Conservation (phyloP, 2,329 filamentous ascomycete species). For the Acarospora socialis region DNA sequence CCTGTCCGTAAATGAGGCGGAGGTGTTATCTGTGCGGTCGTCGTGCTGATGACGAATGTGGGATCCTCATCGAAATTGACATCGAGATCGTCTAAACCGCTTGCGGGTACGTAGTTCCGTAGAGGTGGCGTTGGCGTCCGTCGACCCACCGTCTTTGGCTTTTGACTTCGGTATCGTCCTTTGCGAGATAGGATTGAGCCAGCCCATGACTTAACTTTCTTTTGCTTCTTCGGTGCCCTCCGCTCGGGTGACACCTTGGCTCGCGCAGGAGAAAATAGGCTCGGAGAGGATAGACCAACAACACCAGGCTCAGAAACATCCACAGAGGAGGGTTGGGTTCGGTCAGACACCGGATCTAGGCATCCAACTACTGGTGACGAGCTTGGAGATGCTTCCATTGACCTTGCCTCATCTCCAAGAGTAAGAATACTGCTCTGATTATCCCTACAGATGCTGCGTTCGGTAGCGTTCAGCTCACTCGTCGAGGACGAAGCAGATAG, state of each 20-base stretch:
- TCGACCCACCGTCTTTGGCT: constrained; percentile 25
- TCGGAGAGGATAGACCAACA: too few relatives aligned
- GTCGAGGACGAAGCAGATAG: too few relatives aligned
- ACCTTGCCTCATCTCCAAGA: too few relatives aligned
- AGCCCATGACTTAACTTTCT: constrained; percentile 56
- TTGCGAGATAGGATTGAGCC: constrained; percentile 37
- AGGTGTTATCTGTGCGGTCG: constrained; percentile 11
- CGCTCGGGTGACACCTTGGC: constrained; percentile 20
- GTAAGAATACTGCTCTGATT: too few relatives aligned
- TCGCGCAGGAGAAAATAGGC: constrained; percentile 8
- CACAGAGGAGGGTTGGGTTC: too few relatives aligned
- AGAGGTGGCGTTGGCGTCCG: constrained; percentile 32
- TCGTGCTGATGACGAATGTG: constrained; percentile 32
- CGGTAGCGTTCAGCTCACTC: too few relatives aligned
- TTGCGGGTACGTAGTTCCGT: constrained; percentile 23
- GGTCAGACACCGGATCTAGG: too few relatives aligned
- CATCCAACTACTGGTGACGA: too few relatives aligned
- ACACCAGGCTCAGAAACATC: too few relatives aligned
- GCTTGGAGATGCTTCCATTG: too few relatives aligned
- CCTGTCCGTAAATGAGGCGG: constrained; percentile 17
- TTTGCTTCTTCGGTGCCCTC: constrained; percentile 40
- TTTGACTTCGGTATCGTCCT: constrained; percentile 30
- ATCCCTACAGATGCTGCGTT: too few relatives aligned
- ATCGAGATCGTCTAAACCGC: constrained; percentile 29
- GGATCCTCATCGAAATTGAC: constrained; percentile 36